A percentile compares a stretch with the other conserved stretches of the same genome.
phyloP scores from a whole-genome alignment of 2,329 filamentous ascomycete species.

The Pseudogymnoascus sp. region DNA sequence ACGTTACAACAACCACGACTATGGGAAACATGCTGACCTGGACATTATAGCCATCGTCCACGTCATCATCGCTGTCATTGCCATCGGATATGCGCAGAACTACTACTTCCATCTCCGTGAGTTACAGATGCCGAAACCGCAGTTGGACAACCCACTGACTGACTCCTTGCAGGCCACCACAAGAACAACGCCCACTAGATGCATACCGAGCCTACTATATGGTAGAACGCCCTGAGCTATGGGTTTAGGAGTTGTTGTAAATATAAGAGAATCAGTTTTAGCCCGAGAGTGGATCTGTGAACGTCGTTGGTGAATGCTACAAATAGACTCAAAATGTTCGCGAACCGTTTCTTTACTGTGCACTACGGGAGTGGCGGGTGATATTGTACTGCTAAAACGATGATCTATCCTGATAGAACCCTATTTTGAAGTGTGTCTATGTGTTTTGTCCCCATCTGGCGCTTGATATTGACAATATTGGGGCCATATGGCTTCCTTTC shows the following conservation, averaged over 20 bases:
- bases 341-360: not conserved
- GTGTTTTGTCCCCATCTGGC: not conserved
- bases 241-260: slow-evolving; percentile 9
- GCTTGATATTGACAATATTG: not conserved
- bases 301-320: not conserved
- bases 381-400: not conserved
- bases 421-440: not conserved
- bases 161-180: slow-evolving; percentile 70
- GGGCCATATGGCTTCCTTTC: not conserved
- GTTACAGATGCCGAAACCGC: slow-evolving; percentile 31
- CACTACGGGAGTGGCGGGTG: not conserved
- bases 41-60: slow-evolving; percentile 71
- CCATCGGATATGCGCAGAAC: slow-evolving; percentile 89
- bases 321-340: slow-evolving; percentile 1
- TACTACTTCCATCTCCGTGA: slow-evolving; percentile 99
- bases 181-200: slow-evolving; percentile 98
- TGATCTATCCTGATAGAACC: not conserved
- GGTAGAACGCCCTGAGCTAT: slow-evolving; percentile 4
- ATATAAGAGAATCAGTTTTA: slow-evolving; percentile 8
- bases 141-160: slow-evolving; percentile 17
- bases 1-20: slow-evolving; percentile 37
- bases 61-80: slow-evolving; percentile 66
- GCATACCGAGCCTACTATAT: slow-evolving; percentile 9
- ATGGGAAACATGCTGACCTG: not conserved
- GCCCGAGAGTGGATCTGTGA: slow-evolving; percentile 1